Base-by-base conservation (phyloP, 1,284 basidiomycete species). In the Mycosarcoma mackinlayi region DNA sequence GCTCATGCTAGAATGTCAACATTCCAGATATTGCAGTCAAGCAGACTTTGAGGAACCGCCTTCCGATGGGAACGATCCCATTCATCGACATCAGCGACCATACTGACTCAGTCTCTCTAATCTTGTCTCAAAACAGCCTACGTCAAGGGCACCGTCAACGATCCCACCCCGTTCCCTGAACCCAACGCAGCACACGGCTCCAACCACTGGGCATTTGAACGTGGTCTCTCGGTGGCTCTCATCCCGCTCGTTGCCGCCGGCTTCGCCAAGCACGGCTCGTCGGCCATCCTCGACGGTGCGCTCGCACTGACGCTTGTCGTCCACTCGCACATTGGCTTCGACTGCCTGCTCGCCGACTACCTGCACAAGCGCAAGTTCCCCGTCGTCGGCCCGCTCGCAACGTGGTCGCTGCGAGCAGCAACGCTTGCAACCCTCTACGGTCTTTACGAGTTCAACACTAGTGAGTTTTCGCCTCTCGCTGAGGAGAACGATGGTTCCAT, bases 141-240 rank as follows among this genome's bases (percentile, higher is more conserved):
- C 84, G 88, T 92, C 86, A 89, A 90, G 84, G 95, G 95, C 58
- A 92, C 92, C 33, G 94, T 94, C 76, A 98, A 98, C 86, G 95
- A 98, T 83, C 92, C 95, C 1, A 92, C 91, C 4, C 85, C 89
- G 19, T 96, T 93, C 86, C 94, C 94, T 27, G 83, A 89, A 23
- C 88, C 93, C 33, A 67, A 73, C 48, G 50, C 76, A 3, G 84
- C 88, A 3, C 92, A 96, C 80, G 95, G 96, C 47, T 95, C 93
- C 2, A 91, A 97, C 85, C 95, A 98, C 87, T 98, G 95, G 95
- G 89, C 93, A 1, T 97, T 98, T 81, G 95, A 98, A 84, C 91
- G 95, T 53, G 86, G 93, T 18, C 87, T 98, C 56, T 90, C 92
- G 1, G 94, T 92, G 0, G 86, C 89, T 23, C 89, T 98, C 69